A percentile compares a stretch with the other conserved stretches of the same genome.
phyloP scores from a whole-genome alignment of 768 basidiomycete genomes.

The Trametopsis cervina region DNA sequence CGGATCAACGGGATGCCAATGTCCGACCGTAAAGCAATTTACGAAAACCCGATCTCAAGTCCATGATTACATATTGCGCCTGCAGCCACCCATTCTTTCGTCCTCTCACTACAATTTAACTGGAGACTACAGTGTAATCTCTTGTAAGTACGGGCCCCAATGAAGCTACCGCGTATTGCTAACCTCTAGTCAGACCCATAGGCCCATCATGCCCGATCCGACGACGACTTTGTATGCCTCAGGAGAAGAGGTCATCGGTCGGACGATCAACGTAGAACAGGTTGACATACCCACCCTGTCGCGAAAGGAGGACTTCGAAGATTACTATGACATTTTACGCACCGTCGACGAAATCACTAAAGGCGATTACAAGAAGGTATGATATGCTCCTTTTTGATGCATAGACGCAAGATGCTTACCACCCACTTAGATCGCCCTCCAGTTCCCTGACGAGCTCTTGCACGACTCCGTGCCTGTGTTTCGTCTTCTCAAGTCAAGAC shows the following conservation, averaged over 20 bases:
- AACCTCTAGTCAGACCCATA: too few relatives aligned
- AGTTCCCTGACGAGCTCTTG: slow-evolving; percentile 93
- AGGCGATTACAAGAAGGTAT: slow-evolving; percentile 65
- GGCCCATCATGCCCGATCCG: too few relatives aligned
- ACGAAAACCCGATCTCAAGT: too few relatives aligned
- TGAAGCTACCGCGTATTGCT: too few relatives aligned
- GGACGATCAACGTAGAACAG: slow-evolving; percentile 41
- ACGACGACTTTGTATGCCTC: slow-evolving; percentile 42
- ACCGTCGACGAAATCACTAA: slow-evolving; percentile 54
- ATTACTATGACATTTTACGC: slow-evolving; percentile 70
- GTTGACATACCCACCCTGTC: slow-evolving; percentile 22
- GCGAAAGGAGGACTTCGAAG: slow-evolving; percentile 40
- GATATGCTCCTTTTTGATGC: neutral
- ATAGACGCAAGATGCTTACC: neutral
- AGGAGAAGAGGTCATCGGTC: slow-evolving; percentile 58
- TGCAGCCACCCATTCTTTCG: too few relatives aligned
- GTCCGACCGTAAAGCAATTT: slow-evolving; percentile 20
- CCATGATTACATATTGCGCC: too few relatives aligned
- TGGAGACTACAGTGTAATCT: too few relatives aligned
- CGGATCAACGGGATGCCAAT: neutral
- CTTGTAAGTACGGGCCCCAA: too few relatives aligned
- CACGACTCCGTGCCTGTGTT: slow-evolving; percentile 83
- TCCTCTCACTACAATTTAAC: too few relatives aligned
- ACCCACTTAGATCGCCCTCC: slow-evolving; percentile 65
- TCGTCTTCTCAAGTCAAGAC: slow-evolving; percentile 46